Conservation (phyloP, 225 moss, liverwort and hornwort species). For the Bryum argenteum region DNA sequence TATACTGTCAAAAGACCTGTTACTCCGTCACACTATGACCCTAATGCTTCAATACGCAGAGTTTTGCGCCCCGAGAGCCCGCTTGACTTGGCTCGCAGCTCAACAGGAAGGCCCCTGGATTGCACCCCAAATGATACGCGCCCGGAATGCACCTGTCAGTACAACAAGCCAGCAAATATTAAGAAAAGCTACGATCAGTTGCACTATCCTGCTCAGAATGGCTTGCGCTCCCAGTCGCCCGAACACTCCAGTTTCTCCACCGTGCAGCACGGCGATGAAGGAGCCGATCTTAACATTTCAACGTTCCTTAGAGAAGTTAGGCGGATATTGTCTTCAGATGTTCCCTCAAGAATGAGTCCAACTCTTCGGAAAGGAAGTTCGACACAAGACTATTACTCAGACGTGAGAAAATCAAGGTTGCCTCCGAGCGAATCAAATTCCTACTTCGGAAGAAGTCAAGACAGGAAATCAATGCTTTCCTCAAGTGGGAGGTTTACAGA, state of each 20-base stretch:
- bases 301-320: conserved; percentile 37
- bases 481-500: conserved; percentile 13
- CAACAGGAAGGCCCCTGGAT: neutral
- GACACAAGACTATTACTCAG: conserved; percentile 22
- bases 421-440: conserved; percentile 13
- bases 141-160: conserved; percentile 42
- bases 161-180: conserved; percentile 7
- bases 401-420: conserved; percentile 19
- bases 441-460: neutral
- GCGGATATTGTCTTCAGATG: conserved; percentile 33
- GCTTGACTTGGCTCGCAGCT: conserved; percentile 27
- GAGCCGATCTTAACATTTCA: conserved; percentile 1
- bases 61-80: conserved; percentile 32
- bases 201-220: conserved; percentile 31
- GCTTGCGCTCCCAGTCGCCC: conserved; percentile 28
- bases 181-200: conserved; percentile 24
- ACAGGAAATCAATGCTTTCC: conserved; percentile 19
- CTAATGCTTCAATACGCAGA: conserved; percentile 24
- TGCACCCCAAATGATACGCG: too few species aligned
- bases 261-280: conserved; percentile 10
- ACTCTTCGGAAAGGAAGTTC: conserved; percentile 16
- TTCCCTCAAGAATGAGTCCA: conserved; percentile 28
- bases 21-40: conserved; percentile 11
- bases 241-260: conserved; percentile 24
- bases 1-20: conserved; percentile 1